Percentiles rank a stretch among this genome's conserved stretches.
Evolutionary conservation across 2,329 filamentous ascomycete genomes (phyloP).

Genomic region (Cercospora brassicicola): DNA sequence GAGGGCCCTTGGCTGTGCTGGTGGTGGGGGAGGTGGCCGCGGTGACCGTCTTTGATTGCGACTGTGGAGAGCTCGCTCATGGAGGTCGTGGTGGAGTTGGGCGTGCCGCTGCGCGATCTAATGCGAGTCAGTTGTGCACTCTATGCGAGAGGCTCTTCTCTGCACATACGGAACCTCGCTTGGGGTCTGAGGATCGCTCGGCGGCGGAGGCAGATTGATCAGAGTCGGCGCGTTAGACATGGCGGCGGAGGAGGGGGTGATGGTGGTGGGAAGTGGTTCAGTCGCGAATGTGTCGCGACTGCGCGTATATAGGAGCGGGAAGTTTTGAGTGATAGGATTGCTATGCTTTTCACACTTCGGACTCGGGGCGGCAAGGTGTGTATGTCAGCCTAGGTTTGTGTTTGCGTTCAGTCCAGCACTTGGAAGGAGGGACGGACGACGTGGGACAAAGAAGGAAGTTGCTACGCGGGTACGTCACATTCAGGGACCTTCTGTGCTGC

Average conservation of each 20-base stretch:
- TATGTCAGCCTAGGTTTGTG: neutral
- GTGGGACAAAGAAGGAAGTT: neutral
- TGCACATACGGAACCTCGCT: conserved; percentile 78
- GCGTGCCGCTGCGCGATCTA: conserved; percentile 68
- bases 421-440: neutral
- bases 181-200: conserved; percentile 80
- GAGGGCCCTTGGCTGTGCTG: conserved; percentile 49
- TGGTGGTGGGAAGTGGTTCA: neutral
- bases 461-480: neutral
- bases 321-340: neutral
- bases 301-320: neutral
- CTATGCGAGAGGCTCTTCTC: neutral
- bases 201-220: conserved; percentile 80
- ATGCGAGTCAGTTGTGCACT: conserved; percentile 4
- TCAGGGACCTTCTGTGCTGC: neutral
- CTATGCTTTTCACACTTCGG: neutral
- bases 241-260: conserved; percentile 10
- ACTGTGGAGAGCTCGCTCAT: conserved; percentile 89
- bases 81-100: conserved; percentile 87
- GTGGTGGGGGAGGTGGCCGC: conserved; percentile 69
- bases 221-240: conserved; percentile 61
- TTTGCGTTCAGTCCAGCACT: neutral
- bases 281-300: neutral
- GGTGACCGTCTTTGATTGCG: conserved; percentile 94
- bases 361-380: neutral